Percentiles rank a stretch among this genome's conserved stretches.
Conservation (phyloP, 176 grass and related monocot genomes). For the Juncus inflexus region DNA sequence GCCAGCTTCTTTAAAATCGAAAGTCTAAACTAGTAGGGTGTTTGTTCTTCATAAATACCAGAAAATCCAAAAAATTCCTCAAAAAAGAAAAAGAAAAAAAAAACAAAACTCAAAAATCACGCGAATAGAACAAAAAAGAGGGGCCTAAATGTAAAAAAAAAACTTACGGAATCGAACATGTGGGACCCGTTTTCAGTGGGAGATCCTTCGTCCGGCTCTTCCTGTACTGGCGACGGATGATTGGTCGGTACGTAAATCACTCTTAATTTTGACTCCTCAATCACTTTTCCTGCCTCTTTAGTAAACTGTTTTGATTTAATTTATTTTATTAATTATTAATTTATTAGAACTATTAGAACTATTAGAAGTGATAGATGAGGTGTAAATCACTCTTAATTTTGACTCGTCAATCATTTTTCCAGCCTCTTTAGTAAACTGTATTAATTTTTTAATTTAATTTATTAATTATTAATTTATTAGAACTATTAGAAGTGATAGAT, state of each 20-base stretch:
- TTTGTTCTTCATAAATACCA: background rate
- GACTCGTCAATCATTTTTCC: slow-evolving; percentile 84
- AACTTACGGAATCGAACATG: slow-evolving; percentile 67
- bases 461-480: background rate
- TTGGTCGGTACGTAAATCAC: slow-evolving; percentile 72
- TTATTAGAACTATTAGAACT: background rate
- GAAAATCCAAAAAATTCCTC: too few relatives aligned
- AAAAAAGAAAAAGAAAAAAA: too few relatives aligned
- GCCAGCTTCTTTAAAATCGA: too few relatives aligned
- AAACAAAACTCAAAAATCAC: too few relatives aligned
- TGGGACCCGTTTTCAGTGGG: slow-evolving; percentile 58
- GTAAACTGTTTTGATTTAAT: slow-evolving; percentile 47
- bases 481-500: too few relatives aligned
- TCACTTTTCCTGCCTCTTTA: slow-evolving; percentile 74
- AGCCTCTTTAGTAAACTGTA: slow-evolving; percentile 83
- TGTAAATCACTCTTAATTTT: slow-evolving; percentile 84
- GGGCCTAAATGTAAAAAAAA: slow-evolving; percentile 2
- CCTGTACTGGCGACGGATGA: slow-evolving; percentile 46
- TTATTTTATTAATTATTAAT: slow-evolving; percentile 8
- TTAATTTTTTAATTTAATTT: slow-evolving; percentile 3
- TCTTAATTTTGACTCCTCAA: slow-evolving; percentile 88
- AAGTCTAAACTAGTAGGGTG: too few relatives aligned
- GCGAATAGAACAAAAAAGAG: too few relatives aligned
- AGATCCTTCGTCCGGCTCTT: slow-evolving; percentile 88
- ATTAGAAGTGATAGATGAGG: too few relatives aligned